phyloP scores from a whole-genome alignment of 1,139 yeast genomes.

The Pichia sp. region DNA sequence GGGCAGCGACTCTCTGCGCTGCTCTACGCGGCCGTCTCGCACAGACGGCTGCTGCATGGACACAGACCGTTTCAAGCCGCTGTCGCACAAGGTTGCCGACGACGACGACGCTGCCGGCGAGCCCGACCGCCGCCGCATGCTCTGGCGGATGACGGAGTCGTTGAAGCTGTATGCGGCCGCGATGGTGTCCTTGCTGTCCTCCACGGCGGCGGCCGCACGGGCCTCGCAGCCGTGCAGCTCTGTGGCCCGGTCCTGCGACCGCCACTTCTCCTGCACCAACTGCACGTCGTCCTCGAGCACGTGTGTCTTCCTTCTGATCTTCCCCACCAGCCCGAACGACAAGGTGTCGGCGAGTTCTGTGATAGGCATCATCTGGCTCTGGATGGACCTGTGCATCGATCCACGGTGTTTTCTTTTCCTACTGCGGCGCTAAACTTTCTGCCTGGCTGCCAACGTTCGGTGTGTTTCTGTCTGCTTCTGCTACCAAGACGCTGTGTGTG shows the following conservation, averaged over 20 bases:
- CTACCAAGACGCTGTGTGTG: not conserved
- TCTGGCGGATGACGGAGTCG: not conserved
- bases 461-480: not conserved
- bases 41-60: not conserved
- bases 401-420: not conserved
- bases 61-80: not conserved
- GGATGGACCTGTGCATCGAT: not conserved
- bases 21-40: not conserved
- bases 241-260: not conserved
- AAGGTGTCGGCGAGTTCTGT: slow-evolving; percentile 22
- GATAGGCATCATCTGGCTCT: slow-evolving; percentile 7
- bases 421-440: not conserved
- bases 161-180: slow-evolving; percentile 14
- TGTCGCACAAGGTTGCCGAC: not conserved
- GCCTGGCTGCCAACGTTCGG: not conserved
- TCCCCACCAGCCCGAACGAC: slow-evolving; percentile 26
- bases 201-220: no score
- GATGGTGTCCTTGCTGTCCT: slow-evolving; percentile 6
- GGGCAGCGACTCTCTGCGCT: not conserved
- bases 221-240: not conserved
- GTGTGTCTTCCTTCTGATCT: slow-evolving; percentile 21
- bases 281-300: slow-evolving; percentile 9
- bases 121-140: not conserved
- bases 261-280: not conserved
- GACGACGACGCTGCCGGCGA: not conserved